Percentiles rank a stretch among this genome's conserved stretches.
phyloP scores from a whole-genome alignment of 805 yeast genomes.

The Ogataea dorogensis region DNA sequence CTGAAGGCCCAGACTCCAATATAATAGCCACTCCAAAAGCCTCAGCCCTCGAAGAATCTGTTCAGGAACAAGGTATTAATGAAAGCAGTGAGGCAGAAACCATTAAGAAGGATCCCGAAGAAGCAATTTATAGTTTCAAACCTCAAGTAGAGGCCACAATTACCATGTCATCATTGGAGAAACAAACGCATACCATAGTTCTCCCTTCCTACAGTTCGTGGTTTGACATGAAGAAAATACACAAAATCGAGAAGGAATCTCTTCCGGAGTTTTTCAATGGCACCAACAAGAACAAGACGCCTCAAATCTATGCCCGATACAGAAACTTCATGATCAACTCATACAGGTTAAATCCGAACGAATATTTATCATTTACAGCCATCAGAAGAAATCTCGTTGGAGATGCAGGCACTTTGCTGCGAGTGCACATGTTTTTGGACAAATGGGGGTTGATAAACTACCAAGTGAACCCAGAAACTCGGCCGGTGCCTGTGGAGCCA shows the following conservation, averaged over 20 bases:
- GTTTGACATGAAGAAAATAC: slow-evolving; percentile 73
- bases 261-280: slow-evolving; percentile 81
- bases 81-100: slow-evolving; percentile 17
- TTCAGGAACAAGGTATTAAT: background rate
- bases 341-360: slow-evolving; percentile 84
- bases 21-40: slow-evolving; percentile 2
- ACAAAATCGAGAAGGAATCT: slow-evolving; percentile 76
- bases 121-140: slow-evolving; percentile 3
- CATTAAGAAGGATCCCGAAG: slow-evolving; percentile 3
- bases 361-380: slow-evolving; percentile 85
- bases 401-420: slow-evolving; percentile 84
- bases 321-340: slow-evolving; percentile 88
- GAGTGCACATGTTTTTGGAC: slow-evolving; percentile 78
- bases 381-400: slow-evolving; percentile 88
- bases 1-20: too few species aligned
- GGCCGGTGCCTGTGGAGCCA: slow-evolving; percentile 67
- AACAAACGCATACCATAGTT: slow-evolving; percentile 79
- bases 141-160: slow-evolving; percentile 16
- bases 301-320: slow-evolving; percentile 74
- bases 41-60: background rate
- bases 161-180: slow-evolving; percentile 20
- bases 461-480: slow-evolving; percentile 78
- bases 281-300: slow-evolving; percentile 68
- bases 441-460: slow-evolving; percentile 94
- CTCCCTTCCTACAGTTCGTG: slow-evolving; percentile 86